Evolutionary conservation across 169 alveolate genomes (phyloP).

Genomic region (Miamiensis avidus): DNA sequence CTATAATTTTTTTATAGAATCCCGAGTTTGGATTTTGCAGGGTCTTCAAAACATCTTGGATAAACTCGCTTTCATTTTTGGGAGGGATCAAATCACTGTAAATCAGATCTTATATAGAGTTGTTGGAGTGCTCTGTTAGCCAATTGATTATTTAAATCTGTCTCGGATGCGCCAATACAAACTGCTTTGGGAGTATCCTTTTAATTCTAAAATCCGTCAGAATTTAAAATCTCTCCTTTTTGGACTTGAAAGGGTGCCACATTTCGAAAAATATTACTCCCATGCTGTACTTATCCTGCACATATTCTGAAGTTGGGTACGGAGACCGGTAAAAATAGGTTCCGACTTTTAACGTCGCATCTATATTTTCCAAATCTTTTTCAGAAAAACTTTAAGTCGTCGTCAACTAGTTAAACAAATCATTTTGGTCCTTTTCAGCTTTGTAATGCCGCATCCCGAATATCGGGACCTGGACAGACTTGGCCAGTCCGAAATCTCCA

Average conservation of each 20-base stretch:
- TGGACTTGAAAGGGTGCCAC: not conserved
- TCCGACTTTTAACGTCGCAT: constrained; percentile 16
- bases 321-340: constrained; percentile 29
- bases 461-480: not conserved
- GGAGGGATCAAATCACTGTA: constrained; percentile 21
- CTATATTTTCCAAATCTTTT: constrained; percentile 17
- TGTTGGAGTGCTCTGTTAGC: not conserved
- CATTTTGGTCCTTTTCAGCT: constrained; percentile 12
- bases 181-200: not conserved
- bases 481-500: constrained; percentile 27
- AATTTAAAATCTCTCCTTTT: not conserved
- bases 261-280: constrained; percentile 22
- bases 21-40: constrained; percentile 4
- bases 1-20: constrained; percentile 6
- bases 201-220: not conserved
- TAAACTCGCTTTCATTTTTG: constrained; percentile 11
- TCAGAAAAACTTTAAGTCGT: not conserved
- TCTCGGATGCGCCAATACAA: not conserved
- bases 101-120: not conserved
- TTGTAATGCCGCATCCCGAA: not conserved
- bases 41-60: constrained; percentile 10
- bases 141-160: not conserved
- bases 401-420: constrained; percentile 7
- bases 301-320: not conserved
- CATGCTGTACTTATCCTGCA: constrained; percentile 2